Evolutionary conservation across 768 basidiomycete genomes (phyloP).

Genomic region (Mycena haematopus): DNA sequence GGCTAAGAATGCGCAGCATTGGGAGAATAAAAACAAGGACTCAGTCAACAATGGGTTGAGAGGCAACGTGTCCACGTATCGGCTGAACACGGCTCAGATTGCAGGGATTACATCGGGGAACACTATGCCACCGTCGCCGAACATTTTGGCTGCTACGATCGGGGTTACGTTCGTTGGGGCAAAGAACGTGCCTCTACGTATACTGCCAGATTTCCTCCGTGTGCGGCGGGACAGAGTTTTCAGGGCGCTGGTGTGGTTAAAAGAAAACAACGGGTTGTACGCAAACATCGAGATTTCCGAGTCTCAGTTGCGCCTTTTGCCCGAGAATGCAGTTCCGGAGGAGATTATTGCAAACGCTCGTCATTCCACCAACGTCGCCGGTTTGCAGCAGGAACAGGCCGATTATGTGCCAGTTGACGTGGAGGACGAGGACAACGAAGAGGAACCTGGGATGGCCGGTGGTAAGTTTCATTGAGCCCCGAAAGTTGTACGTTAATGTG

Average conservation of each 20-base stretch:
- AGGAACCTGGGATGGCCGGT: neutral
- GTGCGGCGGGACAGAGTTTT: neutral
- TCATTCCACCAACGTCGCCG: constrained; percentile 25
- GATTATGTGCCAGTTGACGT: constrained; percentile 35
- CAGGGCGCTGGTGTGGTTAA: constrained; percentile 38
- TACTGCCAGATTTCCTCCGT: neutral
- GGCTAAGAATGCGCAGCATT: neutral
- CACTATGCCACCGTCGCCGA: neutral
- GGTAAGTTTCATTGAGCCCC: too few relatives aligned
- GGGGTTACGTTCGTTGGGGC: neutral
- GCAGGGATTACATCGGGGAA: neutral
- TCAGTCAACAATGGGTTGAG: neutral
- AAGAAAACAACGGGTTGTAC: constrained; percentile 41
- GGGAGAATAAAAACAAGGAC: too few relatives aligned
- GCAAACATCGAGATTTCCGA: constrained; percentile 35
- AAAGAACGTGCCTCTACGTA: neutral
- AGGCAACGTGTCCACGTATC: neutral
- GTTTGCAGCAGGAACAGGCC: constrained; percentile 31
- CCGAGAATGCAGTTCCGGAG: constrained; percentile 41
- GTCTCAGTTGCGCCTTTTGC: constrained; percentile 32
- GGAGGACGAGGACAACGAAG: neutral
- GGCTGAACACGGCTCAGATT: neutral
- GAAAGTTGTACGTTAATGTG: too few relatives aligned
- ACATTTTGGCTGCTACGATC: neutral
- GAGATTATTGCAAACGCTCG: constrained; percentile 33